A percentile compares a stretch with the other conserved stretches of the same genome.
These are phyloP conservation scores for Ceratocystis lukuohia DNA, from an alignment of 2,329 filamentous ascomycete genomes.

Conservation along the genomic window DNA sequence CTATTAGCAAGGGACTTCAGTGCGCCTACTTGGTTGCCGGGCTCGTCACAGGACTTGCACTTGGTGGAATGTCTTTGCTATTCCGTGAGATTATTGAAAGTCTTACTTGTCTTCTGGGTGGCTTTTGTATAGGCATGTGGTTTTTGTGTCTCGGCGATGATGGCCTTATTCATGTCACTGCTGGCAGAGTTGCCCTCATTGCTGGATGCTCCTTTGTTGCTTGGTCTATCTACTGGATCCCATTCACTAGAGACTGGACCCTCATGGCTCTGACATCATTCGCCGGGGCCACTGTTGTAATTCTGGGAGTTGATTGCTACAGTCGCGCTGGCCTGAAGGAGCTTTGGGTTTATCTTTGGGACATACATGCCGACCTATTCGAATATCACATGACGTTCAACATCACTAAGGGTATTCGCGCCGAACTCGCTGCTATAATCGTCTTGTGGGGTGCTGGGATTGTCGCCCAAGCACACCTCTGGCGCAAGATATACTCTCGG, in stretches of 20 bases:
- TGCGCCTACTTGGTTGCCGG: slow-evolving; percentile 76
- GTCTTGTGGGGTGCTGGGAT: slow-evolving; percentile 63
- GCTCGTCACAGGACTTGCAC: slow-evolving; percentile 55
- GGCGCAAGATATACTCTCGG: slow-evolving; percentile 61
- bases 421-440: slow-evolving; percentile 67
- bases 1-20: slow-evolving; percentile 61
- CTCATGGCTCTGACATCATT: slow-evolving; percentile 68
- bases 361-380: slow-evolving; percentile 65
- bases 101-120: slow-evolving; percentile 74
- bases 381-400: slow-evolving; percentile 66
- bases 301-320: slow-evolving; percentile 84
- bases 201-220: slow-evolving; percentile 52
- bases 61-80: slow-evolving; percentile 61
- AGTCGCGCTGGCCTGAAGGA: slow-evolving; percentile 84
- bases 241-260: slow-evolving; percentile 62
- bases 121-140: slow-evolving; percentile 85
- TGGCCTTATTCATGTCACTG: slow-evolving; percentile 51
- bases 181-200: slow-evolving; percentile 62
- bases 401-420: slow-evolving; percentile 70
- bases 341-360: slow-evolving; percentile 91
- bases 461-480: slow-evolving; percentile 73
- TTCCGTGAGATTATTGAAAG: slow-evolving; percentile 73
- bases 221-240: slow-evolving; percentile 66
- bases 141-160: slow-evolving; percentile 64
- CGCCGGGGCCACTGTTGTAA: slow-evolving; percentile 60